Evolutionary conservation across 306 rosid species (phyloP).

Genomic region (Dryas drummondii): DNA sequence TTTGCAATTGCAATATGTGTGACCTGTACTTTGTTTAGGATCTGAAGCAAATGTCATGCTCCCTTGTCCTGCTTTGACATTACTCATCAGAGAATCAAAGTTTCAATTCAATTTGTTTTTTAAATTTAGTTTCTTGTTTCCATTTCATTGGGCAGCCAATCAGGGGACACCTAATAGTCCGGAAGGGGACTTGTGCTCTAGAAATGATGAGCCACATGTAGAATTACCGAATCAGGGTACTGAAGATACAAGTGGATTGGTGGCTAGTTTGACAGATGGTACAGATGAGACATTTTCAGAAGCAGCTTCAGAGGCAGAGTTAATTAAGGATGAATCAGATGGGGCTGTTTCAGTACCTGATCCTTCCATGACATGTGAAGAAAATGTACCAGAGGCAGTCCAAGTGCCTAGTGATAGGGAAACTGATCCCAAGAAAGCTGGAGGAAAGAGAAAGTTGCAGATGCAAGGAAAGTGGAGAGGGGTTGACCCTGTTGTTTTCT

Average conservation of each 20-base stretch:
- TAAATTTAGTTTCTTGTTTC: background rate
- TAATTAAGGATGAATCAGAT: constrained; percentile 40
- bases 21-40: constrained; percentile 8
- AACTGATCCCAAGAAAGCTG: constrained; percentile 35
- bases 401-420: constrained; percentile 34
- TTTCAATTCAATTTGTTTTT: constrained; percentile 20
- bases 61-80: constrained; percentile 15
- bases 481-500: constrained; percentile 90
- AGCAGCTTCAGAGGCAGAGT: constrained; percentile 52
- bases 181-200: constrained; percentile 23
- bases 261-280: constrained; percentile 40
- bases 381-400: constrained; percentile 37
- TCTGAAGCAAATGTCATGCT: constrained; percentile 16
- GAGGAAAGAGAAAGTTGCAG: constrained; percentile 75
- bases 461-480: constrained; percentile 95
- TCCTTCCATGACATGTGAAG: constrained; percentile 38
- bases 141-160: constrained; percentile 36
- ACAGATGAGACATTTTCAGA: constrained; percentile 35
- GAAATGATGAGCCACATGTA: constrained; percentile 19
- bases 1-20: background rate
- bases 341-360: constrained; percentile 36
- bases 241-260: constrained; percentile 40
- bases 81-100: constrained; percentile 3
- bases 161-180: constrained; percentile 41
- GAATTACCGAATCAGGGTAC: constrained; percentile 32